These are phyloP conservation scores for Mycena indigotica DNA, from an alignment of 768 basidiomycete species.

Conservation along the genomic window DNA sequence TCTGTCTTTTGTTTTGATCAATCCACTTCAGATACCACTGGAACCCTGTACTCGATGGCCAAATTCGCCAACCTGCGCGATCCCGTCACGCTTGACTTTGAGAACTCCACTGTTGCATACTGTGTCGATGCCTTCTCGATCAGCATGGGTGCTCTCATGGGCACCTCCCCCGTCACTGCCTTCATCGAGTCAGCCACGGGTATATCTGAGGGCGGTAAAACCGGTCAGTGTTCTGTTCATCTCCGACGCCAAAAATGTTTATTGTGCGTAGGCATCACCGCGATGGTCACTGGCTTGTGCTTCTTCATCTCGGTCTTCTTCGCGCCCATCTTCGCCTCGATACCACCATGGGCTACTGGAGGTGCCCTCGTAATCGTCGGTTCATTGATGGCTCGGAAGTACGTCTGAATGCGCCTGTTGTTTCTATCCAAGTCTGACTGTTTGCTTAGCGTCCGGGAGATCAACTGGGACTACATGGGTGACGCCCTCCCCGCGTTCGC, in stretches of 20 bases:
- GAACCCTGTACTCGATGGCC: conserved; percentile 89
- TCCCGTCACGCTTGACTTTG: conserved; percentile 83
- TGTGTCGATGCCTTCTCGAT: conserved; percentile 83
- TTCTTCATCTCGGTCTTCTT: conserved; percentile 90
- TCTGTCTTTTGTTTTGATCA: neutral
- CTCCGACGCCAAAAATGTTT: too few relatives aligned
- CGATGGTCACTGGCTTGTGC: conserved; percentile 66
- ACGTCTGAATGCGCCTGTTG: conserved; percentile 25
- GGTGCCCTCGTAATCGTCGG: conserved; percentile 85
- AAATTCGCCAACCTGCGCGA: conserved; percentile 87
- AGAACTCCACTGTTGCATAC: conserved; percentile 82
- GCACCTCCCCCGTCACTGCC: conserved; percentile 80
- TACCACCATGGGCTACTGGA: conserved; percentile 86
- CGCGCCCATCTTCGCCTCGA: conserved; percentile 84
- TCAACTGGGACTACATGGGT: conserved; percentile 89
- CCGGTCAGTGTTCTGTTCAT: too few relatives aligned
- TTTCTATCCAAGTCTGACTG: conserved; percentile 1
- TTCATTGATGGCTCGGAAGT: conserved; percentile 86
- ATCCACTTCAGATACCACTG: conserved; percentile 52
- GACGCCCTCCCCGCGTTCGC: conserved; percentile 86
- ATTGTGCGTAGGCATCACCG: conserved; percentile 85
- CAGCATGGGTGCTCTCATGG: conserved; percentile 78
- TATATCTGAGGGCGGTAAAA: conserved; percentile 80
- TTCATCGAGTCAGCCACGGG: conserved; percentile 55
- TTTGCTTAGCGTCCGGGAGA: conserved; percentile 62